A percentile compares a stretch with the other conserved stretches of the same genome.
phyloP scores from a whole-genome alignment of 2,329 filamentous ascomycete species.

The Penicillium expansum region DNA sequence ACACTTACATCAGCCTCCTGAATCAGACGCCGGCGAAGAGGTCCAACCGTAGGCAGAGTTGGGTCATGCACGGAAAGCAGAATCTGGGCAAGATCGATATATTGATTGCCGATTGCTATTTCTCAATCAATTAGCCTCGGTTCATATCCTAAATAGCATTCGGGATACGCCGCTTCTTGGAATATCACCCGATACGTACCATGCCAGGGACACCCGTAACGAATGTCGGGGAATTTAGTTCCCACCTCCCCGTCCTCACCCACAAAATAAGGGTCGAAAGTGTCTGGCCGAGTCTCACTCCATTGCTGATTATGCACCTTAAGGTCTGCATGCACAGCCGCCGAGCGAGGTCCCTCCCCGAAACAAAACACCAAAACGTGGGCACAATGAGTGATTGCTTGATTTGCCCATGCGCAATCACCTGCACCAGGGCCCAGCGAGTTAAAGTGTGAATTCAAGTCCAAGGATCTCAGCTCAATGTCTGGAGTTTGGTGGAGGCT shows the following conservation, averaged over 20 bases:
- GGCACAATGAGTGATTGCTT: constrained; percentile 36
- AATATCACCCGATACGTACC: constrained; percentile 12
- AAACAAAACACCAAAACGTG: constrained; percentile 29
- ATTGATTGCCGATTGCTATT: constrained; percentile 24
- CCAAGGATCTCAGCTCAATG: constrained; percentile 27
- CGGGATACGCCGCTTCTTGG: neutral
- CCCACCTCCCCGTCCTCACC: constrained; percentile 18
- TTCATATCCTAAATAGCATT: neutral
- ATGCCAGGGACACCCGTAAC: constrained; percentile 25
- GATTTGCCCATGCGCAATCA: constrained; percentile 44
- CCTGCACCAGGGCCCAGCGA: constrained; percentile 38
- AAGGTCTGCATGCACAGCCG: constrained; percentile 16
- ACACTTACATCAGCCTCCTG: constrained; percentile 21
- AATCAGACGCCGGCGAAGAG: constrained; percentile 13
- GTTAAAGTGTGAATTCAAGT: constrained; percentile 30
- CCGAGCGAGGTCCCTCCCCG: constrained; percentile 15
- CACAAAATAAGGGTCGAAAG: constrained; percentile 25
- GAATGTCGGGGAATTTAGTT: constrained; percentile 21
- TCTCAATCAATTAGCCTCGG: neutral
- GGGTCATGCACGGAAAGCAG: constrained; percentile 20
- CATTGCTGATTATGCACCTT: constrained; percentile 19
- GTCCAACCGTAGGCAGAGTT: constrained; percentile 16
- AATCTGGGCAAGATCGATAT: constrained; percentile 21
- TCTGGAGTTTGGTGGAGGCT: constrained; percentile 29
- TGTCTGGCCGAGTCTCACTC: constrained; percentile 18